Conservation (phyloP, 1,139 yeast species). For the Taphrina confusa region DNA sequence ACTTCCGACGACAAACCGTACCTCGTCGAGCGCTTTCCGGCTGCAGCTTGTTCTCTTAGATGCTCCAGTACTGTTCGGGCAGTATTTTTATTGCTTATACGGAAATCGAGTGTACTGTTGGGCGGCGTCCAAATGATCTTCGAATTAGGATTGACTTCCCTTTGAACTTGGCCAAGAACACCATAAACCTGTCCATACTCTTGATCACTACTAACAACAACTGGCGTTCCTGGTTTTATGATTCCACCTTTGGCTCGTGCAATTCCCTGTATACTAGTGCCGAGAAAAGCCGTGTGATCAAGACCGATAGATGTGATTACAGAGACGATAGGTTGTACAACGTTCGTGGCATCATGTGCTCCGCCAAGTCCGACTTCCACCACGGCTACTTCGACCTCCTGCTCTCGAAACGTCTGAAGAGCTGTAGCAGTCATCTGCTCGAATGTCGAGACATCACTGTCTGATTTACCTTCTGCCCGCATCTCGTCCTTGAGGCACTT, state of each 20-base stretch:
- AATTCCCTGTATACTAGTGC: constrained; percentile 81
- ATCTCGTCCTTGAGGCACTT: constrained; percentile 46
- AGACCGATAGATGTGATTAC: constrained; percentile 87
- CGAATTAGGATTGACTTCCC: constrained; percentile 49
- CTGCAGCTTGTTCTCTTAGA: constrained; percentile 44
- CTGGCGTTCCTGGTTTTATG: constrained; percentile 67
- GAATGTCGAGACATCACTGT: constrained; percentile 55
- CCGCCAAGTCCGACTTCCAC: constrained; percentile 99
- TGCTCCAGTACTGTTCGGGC: constrained; percentile 18
- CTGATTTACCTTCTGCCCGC: constrained; percentile 84
- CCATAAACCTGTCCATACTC: constrained; percentile 49
- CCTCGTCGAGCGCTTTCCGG: background rate
- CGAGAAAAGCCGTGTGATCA: constrained; percentile 88
- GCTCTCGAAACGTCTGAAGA: constrained; percentile 82
- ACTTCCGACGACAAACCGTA: constrained; percentile 52
- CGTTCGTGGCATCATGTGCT: constrained; percentile 89
- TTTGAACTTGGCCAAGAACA: constrained; percentile 62
- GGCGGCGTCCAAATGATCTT: constrained; percentile 26
- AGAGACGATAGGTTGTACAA: constrained; percentile 79
- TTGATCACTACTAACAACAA: constrained; percentile 61
- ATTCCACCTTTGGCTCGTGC: constrained; percentile 98
- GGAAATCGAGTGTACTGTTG: constrained; percentile 12
- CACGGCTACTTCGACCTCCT: constrained; percentile 86
- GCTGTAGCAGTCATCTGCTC: constrained; percentile 78
- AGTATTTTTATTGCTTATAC: constrained; percentile 21